Evolutionary conservation across 768 basidiomycete genomes (phyloP).

Genomic region (Macrolepiota albuminosa): DNA sequence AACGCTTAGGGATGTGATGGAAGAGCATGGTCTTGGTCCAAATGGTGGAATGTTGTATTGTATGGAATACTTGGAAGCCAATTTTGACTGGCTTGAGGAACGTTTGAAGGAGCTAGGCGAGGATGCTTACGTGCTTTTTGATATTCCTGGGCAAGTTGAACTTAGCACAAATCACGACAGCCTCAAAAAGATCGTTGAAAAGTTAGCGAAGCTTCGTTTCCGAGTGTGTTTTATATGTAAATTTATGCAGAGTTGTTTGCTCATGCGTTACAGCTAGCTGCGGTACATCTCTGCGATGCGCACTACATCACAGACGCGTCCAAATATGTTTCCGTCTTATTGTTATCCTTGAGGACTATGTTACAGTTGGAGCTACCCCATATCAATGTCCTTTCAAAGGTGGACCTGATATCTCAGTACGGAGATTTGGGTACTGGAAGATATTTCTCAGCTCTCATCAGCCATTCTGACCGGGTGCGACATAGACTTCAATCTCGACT

Average conservation of each 20-base stretch:
- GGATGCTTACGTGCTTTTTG: conserved; percentile 88
- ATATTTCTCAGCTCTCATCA: not conserved
- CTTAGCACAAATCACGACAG: conserved; percentile 94
- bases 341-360: conserved; percentile 94
- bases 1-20: conserved; percentile 84
- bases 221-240: conserved; percentile 54
- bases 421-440: conserved; percentile 76
- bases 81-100: conserved; percentile 84
- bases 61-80: conserved; percentile 95
- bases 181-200: conserved; percentile 72
- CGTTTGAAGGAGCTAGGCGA: conserved; percentile 57
- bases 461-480: conserved; percentile 2
- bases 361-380: conserved; percentile 98
- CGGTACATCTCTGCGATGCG: conserved; percentile 94
- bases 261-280: conserved; percentile 61
- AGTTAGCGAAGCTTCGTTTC: conserved; percentile 69
- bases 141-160: conserved; percentile 97
- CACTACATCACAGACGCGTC: conserved; percentile 95
- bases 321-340: conserved; percentile 89
- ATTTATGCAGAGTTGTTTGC: not conserved
- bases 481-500: conserved; percentile 93
- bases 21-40: conserved; percentile 78
- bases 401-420: conserved; percentile 86
- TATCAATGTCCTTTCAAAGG: conserved; percentile 93
- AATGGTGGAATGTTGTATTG: conserved; percentile 97